Base-by-base conservation (phyloP, 495 filamentous ascomycete species). In the Aspergillus incahuasiensis region DNA sequence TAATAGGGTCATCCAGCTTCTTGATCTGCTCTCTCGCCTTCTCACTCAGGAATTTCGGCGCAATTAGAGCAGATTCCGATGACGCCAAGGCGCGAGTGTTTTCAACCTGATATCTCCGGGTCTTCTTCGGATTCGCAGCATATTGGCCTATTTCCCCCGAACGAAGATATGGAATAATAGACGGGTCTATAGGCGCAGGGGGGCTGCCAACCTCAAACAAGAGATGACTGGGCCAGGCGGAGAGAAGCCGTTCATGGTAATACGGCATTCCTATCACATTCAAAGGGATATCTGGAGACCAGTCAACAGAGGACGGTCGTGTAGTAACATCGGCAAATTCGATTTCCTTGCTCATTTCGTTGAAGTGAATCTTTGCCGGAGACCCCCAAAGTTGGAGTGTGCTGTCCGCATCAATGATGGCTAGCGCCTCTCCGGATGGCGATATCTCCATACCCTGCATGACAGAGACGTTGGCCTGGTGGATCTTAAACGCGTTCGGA, bases 21-120 rank as follows among this genome's bases (percentile, higher is more conserved):
- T 78, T 73, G 60, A 75, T 76, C 15, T 82, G 80, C 38, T 90
- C 86, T 56, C 88, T 80, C 5, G 87, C 87, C 71, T 92, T 95
- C 62, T 98, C 91, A 64, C 95, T 97, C 45, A 97, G 66, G 65
- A 97, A 96, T 63, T 91, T 95, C 4, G 91, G 92, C 0, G 88
- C 84, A 40, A 80, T 72, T 7, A 86, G 64, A 48, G 78, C 68
- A n/a, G 80, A 82, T 52, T 85, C 81, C 2, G 74, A 63, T 2
- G 66, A 64, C 15, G 70, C 58, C 45, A 77, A 52, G 13, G 71
- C 70, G n/a, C 89, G 82, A 5, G 85, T 89, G 59, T 88, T 82
- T 58, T 95, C 87, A n/a, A 88, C 78, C 62, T 96, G 91, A 64
- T 97, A 90, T 43, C 94, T 79, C 16, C 80, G 81, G 2, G 75